Evolutionary conservation across 2,329 filamentous ascomycete genomes (phyloP), one percentile per base, ranked within the genome.

Genomic region (Neonectria punicea): DNA sequence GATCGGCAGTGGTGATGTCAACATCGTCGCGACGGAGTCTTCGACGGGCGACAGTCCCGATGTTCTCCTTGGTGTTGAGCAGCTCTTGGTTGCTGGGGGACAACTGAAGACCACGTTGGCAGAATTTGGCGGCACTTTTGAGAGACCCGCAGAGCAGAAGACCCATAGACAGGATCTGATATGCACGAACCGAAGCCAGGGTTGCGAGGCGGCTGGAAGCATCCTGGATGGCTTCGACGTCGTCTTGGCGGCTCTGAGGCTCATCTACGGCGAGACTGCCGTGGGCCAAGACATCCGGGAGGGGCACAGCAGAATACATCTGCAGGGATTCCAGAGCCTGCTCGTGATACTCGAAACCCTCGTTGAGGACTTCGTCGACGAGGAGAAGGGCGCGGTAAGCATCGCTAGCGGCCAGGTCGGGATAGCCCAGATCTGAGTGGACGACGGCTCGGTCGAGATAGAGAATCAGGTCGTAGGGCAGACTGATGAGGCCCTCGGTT

Each of bases 311-410:
- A 7, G 73, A 61, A 44, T 77, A 72, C 69, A 73, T 78, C 58
- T 71, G 70, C 53, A 91, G 78, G 10, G 85, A 82, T 56, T 87
- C 86, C 7, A 84, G 70, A 9, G 90, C 90, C 71, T 87, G 82
- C 16, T 93, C 89, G 75, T 96, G 91, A 74, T 94, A 97, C 78
- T 98, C 93, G 71, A 92, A 94, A 43, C 88, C 87, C 67, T 95
- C 92, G 61, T 96, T 90, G 68, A 85, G 80, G 39, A 93, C 86
- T 70, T 96, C 93, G 75, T 98, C 95, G 16, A 92, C 87, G 51
- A 99, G 83, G 4, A 97, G 87, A n/a, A 98, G 85, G 1, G 94
- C 94, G 60, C 92, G 91, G 77, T 98, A 98, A 5, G 93, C 93
- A 82, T 98, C 94, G 36, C 93, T 93, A 11, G 91, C 90, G 5